These are phyloP conservation scores for Claviceps arundinis DNA, from an alignment of 2,329 filamentous ascomycete genomes.

Conservation along the genomic window DNA sequence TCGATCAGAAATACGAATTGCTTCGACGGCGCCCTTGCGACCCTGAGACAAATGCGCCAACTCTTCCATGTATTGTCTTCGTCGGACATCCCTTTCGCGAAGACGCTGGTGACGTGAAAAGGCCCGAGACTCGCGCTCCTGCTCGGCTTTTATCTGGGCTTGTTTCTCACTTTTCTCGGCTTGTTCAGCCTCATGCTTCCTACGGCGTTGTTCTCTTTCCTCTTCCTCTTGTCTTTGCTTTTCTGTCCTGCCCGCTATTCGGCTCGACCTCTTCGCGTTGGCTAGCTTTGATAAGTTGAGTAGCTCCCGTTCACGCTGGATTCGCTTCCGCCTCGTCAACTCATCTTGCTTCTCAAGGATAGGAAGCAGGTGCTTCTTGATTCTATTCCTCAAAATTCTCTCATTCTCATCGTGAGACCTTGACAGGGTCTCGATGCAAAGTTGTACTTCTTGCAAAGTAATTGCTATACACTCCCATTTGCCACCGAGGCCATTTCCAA, in stretches of 20 bases:
- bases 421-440: constrained; percentile 56
- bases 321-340: constrained; percentile 56
- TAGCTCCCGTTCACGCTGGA: constrained; percentile 62
- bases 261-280: constrained; percentile 86
- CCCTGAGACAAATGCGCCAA: constrained; percentile 67
- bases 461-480: constrained; percentile 89
- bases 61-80: constrained; percentile 74
- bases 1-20: constrained; percentile 59
- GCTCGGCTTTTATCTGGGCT: constrained; percentile 43
- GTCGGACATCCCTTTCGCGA: constrained; percentile 72
- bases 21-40: constrained; percentile 45
- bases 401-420: constrained; percentile 77
- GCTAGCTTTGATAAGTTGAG: constrained; percentile 74
- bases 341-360: constrained; percentile 70
- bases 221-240: constrained; percentile 63
- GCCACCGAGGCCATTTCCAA: constrained; percentile 52
- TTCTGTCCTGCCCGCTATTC: constrained; percentile 71
- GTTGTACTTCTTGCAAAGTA: constrained; percentile 61
- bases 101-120: constrained; percentile 76
- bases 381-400: constrained; percentile 56
- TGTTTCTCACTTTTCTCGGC: constrained; percentile 56
- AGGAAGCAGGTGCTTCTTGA: constrained; percentile 70
- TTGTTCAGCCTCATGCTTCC: constrained; percentile 38
- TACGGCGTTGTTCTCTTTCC: constrained; percentile 51
- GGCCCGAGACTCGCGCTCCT: constrained; percentile 66